Base-by-base conservation (phyloP, 805 yeast species). In the Candida yuanshanica region DNA sequence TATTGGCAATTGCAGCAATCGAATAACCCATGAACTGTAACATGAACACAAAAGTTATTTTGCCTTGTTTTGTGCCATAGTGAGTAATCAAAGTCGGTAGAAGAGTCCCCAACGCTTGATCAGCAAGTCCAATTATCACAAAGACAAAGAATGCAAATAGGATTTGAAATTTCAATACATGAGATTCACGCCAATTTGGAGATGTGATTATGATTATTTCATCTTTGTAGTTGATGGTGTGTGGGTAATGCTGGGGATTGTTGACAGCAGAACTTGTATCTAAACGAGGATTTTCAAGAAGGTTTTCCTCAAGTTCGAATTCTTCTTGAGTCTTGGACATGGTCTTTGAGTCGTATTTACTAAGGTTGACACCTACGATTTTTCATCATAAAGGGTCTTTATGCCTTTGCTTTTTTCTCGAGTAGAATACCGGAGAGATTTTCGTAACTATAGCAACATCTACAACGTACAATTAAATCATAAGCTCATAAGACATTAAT, bases 41-140 rank as follows among this genome's bases (percentile, higher is more conserved):
- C 17, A 79, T 55, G 48, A 78, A 81, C 4, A 81, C 53, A 26
- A 68, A 52, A 4, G 83, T 72, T 2, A 75, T 60, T 25, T 64
- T 62, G 1, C 73, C 58, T 48, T 81, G 75, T 46, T 71, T 62
- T 6, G 79, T 65, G 2, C 60, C 23, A 53, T 78, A 81, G 37
- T 73, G 59, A 5, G 52, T 56, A 40, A 76, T 70, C 13, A 79
- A 47, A 29, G 69, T 61, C 2, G 83, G 82, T 45, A 81, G 63
- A 31, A 80, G 53, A 0, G 84, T 70, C 0, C 87, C 87, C 14
- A 78, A 56, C 0, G 82, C 66, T 53, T 80, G 83, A 49, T 81
- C 87, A 6, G 71, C 66, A 22, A 80, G 52, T 0, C 88, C 88
- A 44, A 75, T 58, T 2, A 76, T 51, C 2, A 68, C 53, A 49